Evolutionary conservation across 306 rosid genomes (phyloP), one percentile per base, ranked within the genome.

Genomic region (Vigna trinervia): DNA sequence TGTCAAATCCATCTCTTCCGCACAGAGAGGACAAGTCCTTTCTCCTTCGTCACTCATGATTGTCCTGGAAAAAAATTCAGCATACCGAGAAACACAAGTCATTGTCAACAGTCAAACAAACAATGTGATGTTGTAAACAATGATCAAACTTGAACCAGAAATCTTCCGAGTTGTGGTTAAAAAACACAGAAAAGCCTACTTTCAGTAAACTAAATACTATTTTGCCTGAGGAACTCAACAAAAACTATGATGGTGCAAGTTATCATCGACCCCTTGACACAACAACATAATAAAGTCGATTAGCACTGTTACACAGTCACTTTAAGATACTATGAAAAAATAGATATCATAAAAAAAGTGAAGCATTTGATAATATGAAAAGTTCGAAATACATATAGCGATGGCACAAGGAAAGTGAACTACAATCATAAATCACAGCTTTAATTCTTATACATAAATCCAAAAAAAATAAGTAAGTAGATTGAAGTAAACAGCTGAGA

Each of bases 1-100:
- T n/a, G 98, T 96, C 86, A 91, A 87, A 88, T 92, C 99, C 99
- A 96, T 96, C 87, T 96, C 99, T 84, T 96, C 99, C 0, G 99
- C 98, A 26, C 98, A 96, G 80, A 96, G 99, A 74, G 99, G 99
- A 62, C 98, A 96, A 75, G 98, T 87, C 89, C 87, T 92, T 81
- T 96, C 99, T 81, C 94, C 97, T 85, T 86, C 93, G 45, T 92
- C 98, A 86, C 97, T 96, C 99, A 96, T 96, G 97, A 80, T 96
- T 87, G 82, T 82, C 84, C 85, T 81, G 51, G 30, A 69, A 1
- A 68, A 36, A 77, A 70, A 56, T 12, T 38, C 20, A 54, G 32
- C 45, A 50, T 38, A 57, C 59, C 51, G 19, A 1, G 72, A 67
- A 75, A 61, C 68, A 71, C 17, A 30, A 14, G 68, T 65, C 68